Percentiles rank a stretch among this genome's conserved stretches.
Conservation (phyloP, 2,329 filamentous ascomycete genomes). For the Colletotrichum cuscutae region DNA sequence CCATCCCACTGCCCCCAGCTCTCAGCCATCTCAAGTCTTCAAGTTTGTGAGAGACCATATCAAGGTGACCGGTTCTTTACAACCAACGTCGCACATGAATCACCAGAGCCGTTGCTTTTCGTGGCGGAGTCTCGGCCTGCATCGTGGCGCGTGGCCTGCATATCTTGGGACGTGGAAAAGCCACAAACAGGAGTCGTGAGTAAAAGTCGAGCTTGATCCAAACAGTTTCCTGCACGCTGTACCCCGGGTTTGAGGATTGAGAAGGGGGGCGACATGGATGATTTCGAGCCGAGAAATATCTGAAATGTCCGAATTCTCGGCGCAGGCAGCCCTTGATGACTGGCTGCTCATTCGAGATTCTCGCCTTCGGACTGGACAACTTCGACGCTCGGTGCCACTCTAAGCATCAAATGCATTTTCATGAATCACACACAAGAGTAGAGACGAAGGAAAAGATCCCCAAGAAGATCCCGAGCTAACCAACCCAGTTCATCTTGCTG, state of each 20-base stretch:
- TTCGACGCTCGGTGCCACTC: slow-evolving; percentile 3
- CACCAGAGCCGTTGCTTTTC: not conserved
- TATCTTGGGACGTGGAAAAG: slow-evolving; percentile 5
- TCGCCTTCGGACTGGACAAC: not conserved
- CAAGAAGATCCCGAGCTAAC: not conserved
- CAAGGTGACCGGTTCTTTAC: not conserved
- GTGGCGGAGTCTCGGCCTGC: slow-evolving; percentile 18
- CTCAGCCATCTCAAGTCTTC: slow-evolving; percentile 18
- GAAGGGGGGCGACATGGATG: not conserved
- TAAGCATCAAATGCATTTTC: not conserved
- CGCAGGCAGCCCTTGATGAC: not conserved
- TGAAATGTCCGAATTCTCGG: not conserved
- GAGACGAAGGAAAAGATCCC: not conserved
- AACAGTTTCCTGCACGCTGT: slow-evolving; percentile 4
- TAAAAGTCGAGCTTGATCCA: not conserved
- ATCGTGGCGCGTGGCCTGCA: slow-evolving; percentile 11
- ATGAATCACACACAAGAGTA: not conserved
- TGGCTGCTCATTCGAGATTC: not conserved
- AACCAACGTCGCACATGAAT: not conserved
- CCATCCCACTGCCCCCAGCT: slow-evolving; percentile 23
- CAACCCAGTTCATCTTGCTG: not conserved
- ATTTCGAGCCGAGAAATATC: not conserved
- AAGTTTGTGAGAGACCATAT: not conserved
- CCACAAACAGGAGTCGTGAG: slow-evolving; percentile 16
- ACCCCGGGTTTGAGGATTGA: slow-evolving; percentile 26